Conservation (phyloP, 345 rosid species). For the Passiflora organensis region DNA sequence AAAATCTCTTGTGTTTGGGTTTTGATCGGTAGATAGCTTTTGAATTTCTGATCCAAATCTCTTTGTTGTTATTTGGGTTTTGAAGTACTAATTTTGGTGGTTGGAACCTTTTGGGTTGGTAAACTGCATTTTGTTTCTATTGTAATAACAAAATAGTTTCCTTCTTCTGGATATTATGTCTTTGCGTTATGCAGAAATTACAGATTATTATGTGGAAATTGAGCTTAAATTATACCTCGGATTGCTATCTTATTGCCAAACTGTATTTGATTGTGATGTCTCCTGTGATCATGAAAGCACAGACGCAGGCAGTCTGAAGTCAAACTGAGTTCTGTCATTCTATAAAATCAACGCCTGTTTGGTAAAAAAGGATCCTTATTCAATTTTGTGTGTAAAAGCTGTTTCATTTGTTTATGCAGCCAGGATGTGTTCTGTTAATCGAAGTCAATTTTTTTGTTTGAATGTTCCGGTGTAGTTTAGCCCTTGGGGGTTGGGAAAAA, state of each 20-base stretch:
- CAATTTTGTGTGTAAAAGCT: slow-evolving; percentile 2
- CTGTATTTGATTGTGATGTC: slow-evolving; percentile 1
- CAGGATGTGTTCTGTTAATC: slow-evolving; percentile 17
- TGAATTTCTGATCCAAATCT: slow-evolving; percentile 14
- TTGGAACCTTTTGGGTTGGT: slow-evolving; percentile 18
- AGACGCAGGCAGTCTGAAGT: slow-evolving; percentile 10
- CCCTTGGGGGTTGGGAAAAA: no score
- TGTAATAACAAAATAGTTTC: neutral
- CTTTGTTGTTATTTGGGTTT: slow-evolving; percentile 8
- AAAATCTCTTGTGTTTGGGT: neutral
- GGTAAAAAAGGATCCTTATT: neutral
- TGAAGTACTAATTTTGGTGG: no score
- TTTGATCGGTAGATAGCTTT: slow-evolving; percentile 5
- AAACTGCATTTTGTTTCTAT: slow-evolving; percentile 17
- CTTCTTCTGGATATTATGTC: slow-evolving; percentile 10
- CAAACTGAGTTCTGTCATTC: slow-evolving; percentile 13
- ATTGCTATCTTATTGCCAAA: neutral
- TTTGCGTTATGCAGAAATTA: slow-evolving; percentile 9
- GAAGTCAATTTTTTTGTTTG: slow-evolving; percentile 16
- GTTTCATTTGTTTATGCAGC: slow-evolving; percentile 14
- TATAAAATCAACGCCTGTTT: neutral
- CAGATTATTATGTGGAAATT: no score
- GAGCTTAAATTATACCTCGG: slow-evolving; percentile 1
- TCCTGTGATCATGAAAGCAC: neutral
- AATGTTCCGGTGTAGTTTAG: neutral